Evolutionary conservation across 1,284 basidiomycete species (phyloP), one percentile per base, ranked within the genome.

Genomic region (Apiotrichum sp.): DNA sequence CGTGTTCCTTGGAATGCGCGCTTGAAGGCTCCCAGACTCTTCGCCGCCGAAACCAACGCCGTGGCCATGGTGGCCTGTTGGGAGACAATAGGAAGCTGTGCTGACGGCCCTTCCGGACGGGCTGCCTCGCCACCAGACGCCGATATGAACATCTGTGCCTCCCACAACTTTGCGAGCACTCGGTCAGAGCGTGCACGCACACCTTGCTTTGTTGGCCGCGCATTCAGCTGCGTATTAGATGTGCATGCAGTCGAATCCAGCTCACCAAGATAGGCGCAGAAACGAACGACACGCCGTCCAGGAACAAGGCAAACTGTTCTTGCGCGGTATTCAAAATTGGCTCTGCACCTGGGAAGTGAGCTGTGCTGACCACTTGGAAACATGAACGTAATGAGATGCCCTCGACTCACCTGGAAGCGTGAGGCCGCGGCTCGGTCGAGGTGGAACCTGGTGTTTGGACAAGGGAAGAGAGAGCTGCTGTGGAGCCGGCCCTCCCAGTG

Each of bases 81-180:
- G n/a, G n/a, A n/a, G n/a, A n/a, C n/a, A n/a, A n/a, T n/a, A n/a
- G n/a, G 54, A 29, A 14, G 47, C 35, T 36, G 34, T n/a, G n/a
- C 46, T 22, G 7, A 11, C 32, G 5, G 46, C 33, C 3, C 16
- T 31, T 29, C 36, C 41, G 3, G 47, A 16, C 34, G 9, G 8
- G 16, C 39, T n/a, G 43, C 10, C 35, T 51, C 42, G 8, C 10
- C 34, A 9, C 41, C 44, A 3, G 50, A 47, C 3, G 41, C 47
- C 11, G 58, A 59, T 4, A 59, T 41, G 48, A 56, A 47, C 54
- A 59, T 53, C 35, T 59, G 58, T 14, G 58, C 58, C 36, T 59
- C 58, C 58, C 58, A 59, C 14, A 59, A 35, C 35, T 56, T 56
- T 6, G 58, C 58, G 5, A 59, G 54, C 4, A 59, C 58, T 14